phyloP scores from a whole-genome alignment of 495 filamentous ascomycete genomes.

The Chaetomium tenue region DNA sequence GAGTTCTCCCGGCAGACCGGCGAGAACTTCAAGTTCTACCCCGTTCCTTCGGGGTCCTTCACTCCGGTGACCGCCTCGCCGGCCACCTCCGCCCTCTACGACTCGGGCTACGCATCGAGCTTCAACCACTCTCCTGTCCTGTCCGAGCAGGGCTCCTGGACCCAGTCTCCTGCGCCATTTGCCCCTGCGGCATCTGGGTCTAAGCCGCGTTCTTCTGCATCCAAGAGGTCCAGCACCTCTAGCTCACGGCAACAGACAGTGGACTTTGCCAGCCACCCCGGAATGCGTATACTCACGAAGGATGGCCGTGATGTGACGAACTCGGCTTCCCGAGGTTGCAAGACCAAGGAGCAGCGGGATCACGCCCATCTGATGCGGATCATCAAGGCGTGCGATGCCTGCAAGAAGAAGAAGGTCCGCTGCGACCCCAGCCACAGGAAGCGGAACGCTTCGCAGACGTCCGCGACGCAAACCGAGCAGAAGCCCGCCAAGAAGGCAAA shows the following conservation, averaged over 20 bases:
- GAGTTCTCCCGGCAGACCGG: slow-evolving; percentile 45
- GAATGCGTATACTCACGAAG: slow-evolving; percentile 59
- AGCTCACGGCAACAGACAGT: slow-evolving; percentile 32
- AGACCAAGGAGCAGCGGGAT: slow-evolving; percentile 61
- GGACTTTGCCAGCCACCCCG: slow-evolving; percentile 52
- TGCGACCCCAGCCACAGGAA: slow-evolving; percentile 54
- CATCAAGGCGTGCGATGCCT: slow-evolving; percentile 58
- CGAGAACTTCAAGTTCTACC: slow-evolving; percentile 52
- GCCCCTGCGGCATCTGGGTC: slow-evolving; percentile 23
- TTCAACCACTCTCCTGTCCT: slow-evolving; percentile 47
- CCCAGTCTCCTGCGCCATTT: slow-evolving; percentile 32
- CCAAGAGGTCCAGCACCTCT: slow-evolving; percentile 30
- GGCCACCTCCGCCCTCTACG: slow-evolving; percentile 38
- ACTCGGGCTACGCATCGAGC: slow-evolving; percentile 46
- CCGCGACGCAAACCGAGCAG: slow-evolving; percentile 34
- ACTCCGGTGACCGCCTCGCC: slow-evolving; percentile 41
- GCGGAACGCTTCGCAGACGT: slow-evolving; percentile 36
- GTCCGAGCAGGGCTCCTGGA: slow-evolving; percentile 43
- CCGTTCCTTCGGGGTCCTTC: slow-evolving; percentile 41
- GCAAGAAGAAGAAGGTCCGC: slow-evolving; percentile 55
- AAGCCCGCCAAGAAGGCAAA: slow-evolving; percentile 41
- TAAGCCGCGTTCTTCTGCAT: slow-evolving; percentile 22
- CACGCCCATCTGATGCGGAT: slow-evolving; percentile 59
- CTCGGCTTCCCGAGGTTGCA: slow-evolving; percentile 55
- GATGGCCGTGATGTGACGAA: slow-evolving; percentile 57